Evolutionary conservation across 768 basidiomycete species (phyloP), one percentile per base, ranked within the genome.

Genomic region (Tricholoma matsutake): DNA sequence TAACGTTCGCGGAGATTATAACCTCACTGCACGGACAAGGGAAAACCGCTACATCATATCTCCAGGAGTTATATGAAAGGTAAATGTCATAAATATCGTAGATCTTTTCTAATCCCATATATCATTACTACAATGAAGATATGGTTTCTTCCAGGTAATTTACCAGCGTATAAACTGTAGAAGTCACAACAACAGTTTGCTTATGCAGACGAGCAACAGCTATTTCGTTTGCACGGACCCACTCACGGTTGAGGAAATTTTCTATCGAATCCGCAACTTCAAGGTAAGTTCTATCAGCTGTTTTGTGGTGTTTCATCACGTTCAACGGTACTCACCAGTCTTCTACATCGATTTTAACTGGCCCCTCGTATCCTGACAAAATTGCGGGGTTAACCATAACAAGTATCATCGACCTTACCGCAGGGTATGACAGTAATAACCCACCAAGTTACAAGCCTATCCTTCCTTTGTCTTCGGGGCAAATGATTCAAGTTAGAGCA

Each of bases 401-500:
- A 0, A 80, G 84, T 54, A 78, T 95, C 13, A 75, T 91, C 8
- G 94, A 96, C 69, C 71, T 95, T 43, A 94, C 93, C 2, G 75
- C 76, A 20, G 91, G 89, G 18, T 92, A 88, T 69, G 92, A 93
- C 64, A 91, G 86, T 64, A 78, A 79, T 6, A 89, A 92, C 66
- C 79, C 87, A n/a, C 87, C 89, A 1, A 78, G 78, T 2, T 86
- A 79, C 68, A 74, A 80, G 64, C 87, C 91, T 11, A 72, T 74
- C 28, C 75, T 92, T 18, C 89, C 88, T 18, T 71, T 91, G 34
- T 91, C 92, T 18, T 87, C 86, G 0, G 87, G 92, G 6, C 87
- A 95, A 64, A 94, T 95, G 94, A 85, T 95, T 43, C 88, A 90
- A 64, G 89, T 96, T 70, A 76, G 85, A 56, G 89, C 85, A 2